Evolutionary conservation across 169 alveolate genomes (phyloP).

Genomic region (Plasmodium gallinaceum): DNA sequence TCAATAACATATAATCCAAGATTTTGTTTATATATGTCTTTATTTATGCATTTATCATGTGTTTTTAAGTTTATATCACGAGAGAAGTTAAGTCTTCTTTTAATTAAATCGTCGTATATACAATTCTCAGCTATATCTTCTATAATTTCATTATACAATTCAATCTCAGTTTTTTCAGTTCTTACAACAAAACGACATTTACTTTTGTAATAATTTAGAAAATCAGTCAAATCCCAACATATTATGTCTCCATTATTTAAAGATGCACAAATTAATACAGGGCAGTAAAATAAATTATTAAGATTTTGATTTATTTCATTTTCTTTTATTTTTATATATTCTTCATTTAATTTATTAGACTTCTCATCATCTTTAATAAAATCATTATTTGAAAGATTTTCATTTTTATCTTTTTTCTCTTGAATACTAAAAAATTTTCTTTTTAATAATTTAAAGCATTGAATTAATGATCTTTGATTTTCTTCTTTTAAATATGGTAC

Average conservation of each 20-base stretch:
- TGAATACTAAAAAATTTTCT: constrained; percentile 27
- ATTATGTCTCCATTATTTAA: constrained; percentile 63
- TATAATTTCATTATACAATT: constrained; percentile 48
- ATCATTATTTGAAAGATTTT: not conserved
- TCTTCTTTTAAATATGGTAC: constrained; percentile 72
- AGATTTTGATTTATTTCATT: constrained; percentile 27
- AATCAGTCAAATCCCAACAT: constrained; percentile 76
- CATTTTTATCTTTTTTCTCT: constrained; percentile 25
- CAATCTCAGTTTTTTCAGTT: constrained; percentile 71
- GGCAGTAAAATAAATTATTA: constrained; percentile 42
- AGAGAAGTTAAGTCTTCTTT: constrained; percentile 16
- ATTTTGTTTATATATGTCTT: constrained; percentile 1
- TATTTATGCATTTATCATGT: not conserved
- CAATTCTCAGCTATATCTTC: constrained; percentile 70
- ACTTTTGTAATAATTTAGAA: constrained; percentile 41
- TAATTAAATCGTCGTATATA: constrained; percentile 41
- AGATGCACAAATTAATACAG: constrained; percentile 48
- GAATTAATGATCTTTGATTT: constrained; percentile 40
- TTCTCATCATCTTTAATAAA: not conserved
- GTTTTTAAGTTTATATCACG: constrained; percentile 34
- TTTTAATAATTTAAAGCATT: constrained; percentile 59
- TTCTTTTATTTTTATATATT: constrained; percentile 41
- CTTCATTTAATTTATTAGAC: constrained; percentile 20
- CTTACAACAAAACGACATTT: constrained; percentile 57
- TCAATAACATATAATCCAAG: constrained; percentile 36